Evolutionary conservation across 345 rosid species (phyloP).

Genomic region (Moringa oleifera): DNA sequence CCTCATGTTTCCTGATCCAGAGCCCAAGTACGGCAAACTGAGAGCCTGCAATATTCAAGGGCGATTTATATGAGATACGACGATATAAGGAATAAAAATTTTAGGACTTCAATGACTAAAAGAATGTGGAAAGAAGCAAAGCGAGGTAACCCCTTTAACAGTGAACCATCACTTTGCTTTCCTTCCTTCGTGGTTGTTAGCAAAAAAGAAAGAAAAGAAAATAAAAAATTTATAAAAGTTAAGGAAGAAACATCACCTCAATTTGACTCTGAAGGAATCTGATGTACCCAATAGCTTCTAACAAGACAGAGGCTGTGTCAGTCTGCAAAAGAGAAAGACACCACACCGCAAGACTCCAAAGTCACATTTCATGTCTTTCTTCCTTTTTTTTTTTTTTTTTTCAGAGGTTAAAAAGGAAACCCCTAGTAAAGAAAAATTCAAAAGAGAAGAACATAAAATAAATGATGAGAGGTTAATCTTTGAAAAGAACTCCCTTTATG

Average conservation of each 20-base stretch:
- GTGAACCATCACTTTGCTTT: constrained; percentile 10
- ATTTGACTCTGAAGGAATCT: constrained; percentile 99
- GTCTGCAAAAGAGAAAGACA: constrained; percentile 69
- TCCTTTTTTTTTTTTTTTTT: not conserved
- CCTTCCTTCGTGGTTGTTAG: constrained; percentile 30
- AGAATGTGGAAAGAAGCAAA: constrained; percentile 16
- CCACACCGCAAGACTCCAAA: constrained; percentile 41
- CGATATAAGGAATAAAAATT: not conserved
- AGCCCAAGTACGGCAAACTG: constrained; percentile 90
- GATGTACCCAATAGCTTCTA: constrained; percentile 98
- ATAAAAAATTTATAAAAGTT: not conserved
- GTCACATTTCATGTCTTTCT: constrained; percentile 19
- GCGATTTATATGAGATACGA: constrained; percentile 1
- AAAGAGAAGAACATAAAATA: too few species aligned
- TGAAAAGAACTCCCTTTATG: constrained; percentile 11
- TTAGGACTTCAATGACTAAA: constrained; percentile 16
- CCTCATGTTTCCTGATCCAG: constrained; percentile 55
- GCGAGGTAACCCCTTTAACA: constrained; percentile 6
- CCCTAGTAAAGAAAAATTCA: not conserved
- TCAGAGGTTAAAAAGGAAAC: too few species aligned
- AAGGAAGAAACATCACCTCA: constrained; percentile 58
- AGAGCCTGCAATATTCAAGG: constrained; percentile 60
- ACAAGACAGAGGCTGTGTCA: constrained; percentile 99
- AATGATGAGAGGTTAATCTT: constrained; percentile 6
- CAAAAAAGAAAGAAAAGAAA: constrained; percentile 11